These are phyloP conservation scores for Ganoderma boninense DNA, from an alignment of 1,284 basidiomycete species.

Conservation along the genomic window DNA sequence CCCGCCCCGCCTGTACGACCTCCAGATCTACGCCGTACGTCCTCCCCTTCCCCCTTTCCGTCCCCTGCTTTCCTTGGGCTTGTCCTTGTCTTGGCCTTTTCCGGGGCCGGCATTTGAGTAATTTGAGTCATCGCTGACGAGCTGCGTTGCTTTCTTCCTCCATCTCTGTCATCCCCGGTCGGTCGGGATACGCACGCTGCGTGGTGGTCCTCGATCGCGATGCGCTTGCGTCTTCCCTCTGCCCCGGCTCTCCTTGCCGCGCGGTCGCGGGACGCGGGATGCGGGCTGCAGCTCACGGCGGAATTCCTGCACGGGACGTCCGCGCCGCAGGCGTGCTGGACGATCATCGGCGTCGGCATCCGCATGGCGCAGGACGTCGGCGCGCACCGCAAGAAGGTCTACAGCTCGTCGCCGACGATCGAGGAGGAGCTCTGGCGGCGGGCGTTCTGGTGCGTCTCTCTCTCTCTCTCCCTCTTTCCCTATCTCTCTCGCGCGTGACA, in stretches of 20 bases:
- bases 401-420: constrained; percentile 37
- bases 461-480: no score
- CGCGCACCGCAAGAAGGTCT: constrained; percentile 49
- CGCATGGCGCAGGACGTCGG: constrained; percentile 57
- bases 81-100: no score
- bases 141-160: background rate
- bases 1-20: constrained; percentile 69
- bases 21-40: constrained; percentile 64
- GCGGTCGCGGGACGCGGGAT: background rate
- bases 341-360: constrained; percentile 60
- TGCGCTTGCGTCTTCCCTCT: background rate
- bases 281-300: constrained; percentile 42
- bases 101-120: background rate
- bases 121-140: constrained; percentile 1
- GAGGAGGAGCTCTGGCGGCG: constrained; percentile 68
- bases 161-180: background rate
- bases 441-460: constrained; percentile 70
- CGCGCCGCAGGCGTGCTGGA: constrained; percentile 62
- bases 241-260: background rate
- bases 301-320: constrained; percentile 54
- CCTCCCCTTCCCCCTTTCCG: no score
- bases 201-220: background rate
- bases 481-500: no score
- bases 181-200: background rate
- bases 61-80: no score